Percentiles rank a stretch among this genome's conserved stretches.
phyloP scores from a whole-genome alignment of 1,139 yeast genomes.

The Hemisphaericaspora xylofermentans region DNA sequence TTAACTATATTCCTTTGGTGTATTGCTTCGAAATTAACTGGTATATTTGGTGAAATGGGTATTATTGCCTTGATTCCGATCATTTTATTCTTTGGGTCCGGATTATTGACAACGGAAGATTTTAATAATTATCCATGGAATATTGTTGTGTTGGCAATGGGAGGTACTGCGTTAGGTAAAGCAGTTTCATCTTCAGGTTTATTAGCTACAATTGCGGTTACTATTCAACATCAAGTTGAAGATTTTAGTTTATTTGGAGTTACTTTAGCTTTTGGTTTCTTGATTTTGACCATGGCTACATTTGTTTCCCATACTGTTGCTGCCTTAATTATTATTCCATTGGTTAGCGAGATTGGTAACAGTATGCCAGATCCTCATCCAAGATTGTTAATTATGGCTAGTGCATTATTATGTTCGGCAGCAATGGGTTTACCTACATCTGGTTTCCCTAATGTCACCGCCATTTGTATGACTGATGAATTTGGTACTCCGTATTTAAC shows the following conservation, averaged over 20 bases:
- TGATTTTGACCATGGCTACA: slow-evolving; percentile 67
- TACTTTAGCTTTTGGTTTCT: slow-evolving; percentile 62
- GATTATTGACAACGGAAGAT: slow-evolving; percentile 62
- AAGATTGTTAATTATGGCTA: slow-evolving; percentile 62
- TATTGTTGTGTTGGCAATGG: slow-evolving; percentile 74
- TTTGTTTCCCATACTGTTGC: slow-evolving; percentile 79
- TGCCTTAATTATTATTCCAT: slow-evolving; percentile 68
- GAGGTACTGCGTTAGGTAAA: slow-evolving; percentile 73
- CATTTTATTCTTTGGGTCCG: slow-evolving; percentile 68
- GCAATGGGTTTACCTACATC: slow-evolving; percentile 80
- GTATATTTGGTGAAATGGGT: slow-evolving; percentile 69
- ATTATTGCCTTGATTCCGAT: slow-evolving; percentile 67
- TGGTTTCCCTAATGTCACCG: slow-evolving; percentile 80
- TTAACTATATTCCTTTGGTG: slow-evolving; percentile 72
- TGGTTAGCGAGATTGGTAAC: slow-evolving; percentile 68
- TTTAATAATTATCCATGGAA: slow-evolving; percentile 77
- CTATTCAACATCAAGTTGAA: slow-evolving; percentile 55
- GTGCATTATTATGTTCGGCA: slow-evolving; percentile 66
- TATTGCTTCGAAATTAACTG: slow-evolving; percentile 55
- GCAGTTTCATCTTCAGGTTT: slow-evolving; percentile 74
- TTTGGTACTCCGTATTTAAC: slow-evolving; percentile 65
- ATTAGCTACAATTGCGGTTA: slow-evolving; percentile 58
- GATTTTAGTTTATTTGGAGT: slow-evolving; percentile 60
- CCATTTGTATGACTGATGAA: slow-evolving; percentile 72
- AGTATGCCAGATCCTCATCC: slow-evolving; percentile 56